These are phyloP conservation scores for Phascolomyces articulosus DNA, from an alignment of 371 early-diverging fungal species.

Conservation along the genomic window DNA sequence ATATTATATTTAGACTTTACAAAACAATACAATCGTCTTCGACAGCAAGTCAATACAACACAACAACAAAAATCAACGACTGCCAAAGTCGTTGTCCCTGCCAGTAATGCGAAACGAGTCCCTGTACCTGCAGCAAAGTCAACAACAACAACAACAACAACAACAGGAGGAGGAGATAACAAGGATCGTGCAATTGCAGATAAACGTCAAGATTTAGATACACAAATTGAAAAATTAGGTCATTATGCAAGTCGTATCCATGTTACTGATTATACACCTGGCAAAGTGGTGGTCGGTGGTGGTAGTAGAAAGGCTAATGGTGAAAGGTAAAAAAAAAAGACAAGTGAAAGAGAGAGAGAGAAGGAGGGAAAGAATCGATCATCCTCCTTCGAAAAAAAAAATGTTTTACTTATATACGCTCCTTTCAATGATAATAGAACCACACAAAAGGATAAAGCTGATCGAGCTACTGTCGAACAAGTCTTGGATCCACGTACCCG, in stretches of 20 bases:
- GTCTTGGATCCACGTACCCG: constrained; percentile 98
- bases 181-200: constrained; percentile 12
- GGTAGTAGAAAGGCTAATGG: constrained; percentile 86
- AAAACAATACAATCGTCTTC: constrained; percentile 89
- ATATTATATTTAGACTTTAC: constrained; percentile 90
- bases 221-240: constrained; percentile 61
- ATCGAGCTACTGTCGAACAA: constrained; percentile 97
- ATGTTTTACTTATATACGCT: no score
- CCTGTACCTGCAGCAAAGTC: constrained; percentile 23
- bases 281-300: constrained; percentile 45
- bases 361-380: background rate
- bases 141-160: constrained; percentile 20
- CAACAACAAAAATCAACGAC: constrained; percentile 26
- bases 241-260: constrained; percentile 68
- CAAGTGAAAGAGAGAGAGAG: background rate
- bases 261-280: constrained; percentile 51
- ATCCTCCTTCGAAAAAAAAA: no score
- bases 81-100: constrained; percentile 38
- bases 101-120: constrained; percentile 39
- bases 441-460: constrained; percentile 85
- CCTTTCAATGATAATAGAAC: no score
- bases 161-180: constrained; percentile 14
- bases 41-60: constrained; percentile 53
- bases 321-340: constrained; percentile 53
- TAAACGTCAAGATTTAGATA: constrained; percentile 45